Conservation (phyloP, 176 grass and related monocot genomes). For the Neostapfia colusana region DNA sequence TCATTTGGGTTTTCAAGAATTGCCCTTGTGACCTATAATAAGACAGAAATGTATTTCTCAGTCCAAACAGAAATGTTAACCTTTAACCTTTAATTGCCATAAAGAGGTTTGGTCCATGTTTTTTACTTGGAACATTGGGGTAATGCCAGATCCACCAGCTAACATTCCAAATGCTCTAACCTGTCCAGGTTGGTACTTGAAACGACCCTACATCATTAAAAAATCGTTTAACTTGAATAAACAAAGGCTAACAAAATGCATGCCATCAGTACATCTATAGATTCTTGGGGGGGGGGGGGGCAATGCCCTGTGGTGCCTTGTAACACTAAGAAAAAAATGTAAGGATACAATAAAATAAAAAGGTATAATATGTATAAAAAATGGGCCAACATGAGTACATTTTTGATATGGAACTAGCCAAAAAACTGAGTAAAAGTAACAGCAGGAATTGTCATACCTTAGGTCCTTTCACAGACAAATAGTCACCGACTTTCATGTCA, state of each 20-base stretch:
- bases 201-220: slow-evolving; percentile 55
- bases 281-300: too few relatives aligned
- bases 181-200: slow-evolving; percentile 89
- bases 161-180: slow-evolving; percentile 95
- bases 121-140: slow-evolving; percentile 97
- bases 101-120: slow-evolving; percentile 12
- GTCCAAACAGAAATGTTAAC: neutral
- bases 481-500: slow-evolving; percentile 84
- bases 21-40: slow-evolving; percentile 66
- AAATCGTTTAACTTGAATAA: slow-evolving; percentile 8
- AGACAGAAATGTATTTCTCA: slow-evolving; percentile 29
- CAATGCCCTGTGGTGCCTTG: neutral
- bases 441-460: slow-evolving; percentile 56
- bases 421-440: neutral
- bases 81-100: neutral
- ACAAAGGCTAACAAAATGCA: neutral
- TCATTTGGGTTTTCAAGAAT: slow-evolving; percentile 87
- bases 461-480: slow-evolving; percentile 78
- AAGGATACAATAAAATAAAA: neutral
- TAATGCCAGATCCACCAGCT: slow-evolving; percentile 94
- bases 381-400: neutral
- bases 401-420: slow-evolving; percentile 8
- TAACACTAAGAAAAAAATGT: neutral
- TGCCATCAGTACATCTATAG: neutral
- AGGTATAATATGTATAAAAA: neutral